These are phyloP conservation scores for Talaromyces ruber DNA, from an alignment of 495 filamentous ascomycete genomes.

Conservation along the genomic window DNA sequence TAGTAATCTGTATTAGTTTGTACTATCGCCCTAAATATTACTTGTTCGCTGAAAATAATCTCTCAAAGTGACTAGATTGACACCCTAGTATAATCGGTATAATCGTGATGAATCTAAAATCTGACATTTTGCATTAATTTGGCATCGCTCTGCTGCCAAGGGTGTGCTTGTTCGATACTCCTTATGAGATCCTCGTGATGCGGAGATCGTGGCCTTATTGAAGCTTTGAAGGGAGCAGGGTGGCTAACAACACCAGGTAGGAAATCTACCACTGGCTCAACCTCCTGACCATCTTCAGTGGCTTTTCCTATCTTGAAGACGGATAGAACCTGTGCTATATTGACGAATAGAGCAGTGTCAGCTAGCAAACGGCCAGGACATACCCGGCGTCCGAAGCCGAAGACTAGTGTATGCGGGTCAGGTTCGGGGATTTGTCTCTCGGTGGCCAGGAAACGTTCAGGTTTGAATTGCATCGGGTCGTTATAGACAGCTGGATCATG, in stretches of 20 bases:
- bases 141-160: conserved; percentile 26
- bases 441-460: conserved; percentile 24
- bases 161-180: conserved; percentile 27
- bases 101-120: background rate
- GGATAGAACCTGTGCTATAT: conserved; percentile 22
- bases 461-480: conserved; percentile 24
- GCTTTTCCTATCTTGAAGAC: conserved; percentile 29
- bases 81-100: background rate
- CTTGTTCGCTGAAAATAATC: background rate
- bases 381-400: conserved; percentile 31
- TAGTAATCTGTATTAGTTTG: background rate
- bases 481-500: conserved; percentile 25
- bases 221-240: conserved; percentile 24
- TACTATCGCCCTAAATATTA: background rate
- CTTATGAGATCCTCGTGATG: conserved; percentile 22
- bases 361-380: conserved; percentile 31
- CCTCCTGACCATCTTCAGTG: conserved; percentile 17
- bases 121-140: conserved; percentile 5
- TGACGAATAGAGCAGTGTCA: conserved; percentile 26
- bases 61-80: background rate
- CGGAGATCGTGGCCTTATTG: conserved; percentile 23
- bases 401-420: conserved; percentile 19
- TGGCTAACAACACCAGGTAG: conserved; percentile 29
- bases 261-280: conserved; percentile 19
- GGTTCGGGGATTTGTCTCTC: conserved; percentile 16